Evolutionary conservation across 106 monocot species (phyloP), one percentile per base, ranked within the genome.

Genomic region (Agapanthus africanus): DNA sequence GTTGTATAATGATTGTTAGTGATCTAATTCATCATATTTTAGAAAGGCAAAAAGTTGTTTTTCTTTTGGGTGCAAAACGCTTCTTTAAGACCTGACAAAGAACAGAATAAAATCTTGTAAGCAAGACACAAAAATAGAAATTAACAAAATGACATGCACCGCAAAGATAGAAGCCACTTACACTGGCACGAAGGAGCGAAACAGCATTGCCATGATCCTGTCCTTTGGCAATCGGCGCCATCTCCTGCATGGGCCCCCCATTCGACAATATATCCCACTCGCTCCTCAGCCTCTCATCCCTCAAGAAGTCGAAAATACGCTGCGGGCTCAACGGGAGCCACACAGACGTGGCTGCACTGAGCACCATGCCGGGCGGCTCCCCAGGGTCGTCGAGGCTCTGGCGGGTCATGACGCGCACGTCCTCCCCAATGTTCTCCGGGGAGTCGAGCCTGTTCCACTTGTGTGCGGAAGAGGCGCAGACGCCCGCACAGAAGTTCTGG

Each of bases 251-350:
- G 4, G 89, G 85, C 6, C 85, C 82, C 25, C 89, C 89, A 18
- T 82, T 82, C 46, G 88, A 84, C 37, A 88, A 76, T n/a, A 88
- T 84, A 64, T 88, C 84, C 88, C 88, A 88, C 76, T 84, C 71
- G 70, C 84, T 77, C 38, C 88, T 78, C 14, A 79, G 73, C 35
- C 71, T 28, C 77, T 70, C 88, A 34, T 88, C 79, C 11, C 81
- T 68, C 11, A 88, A 71, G 81, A 88, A 88, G 56, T 84, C 81
- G 54, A 88, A 88, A 11, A 88, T 65, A 2, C 81, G 72, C 51
- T 62, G 70, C n/a, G 88, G 79, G 7, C 76, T 2, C 5, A 71
- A 73, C n/a, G 88, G 84, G 4, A 88, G 70, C 79, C 79, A 79
- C 9, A 88, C 88, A 0, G 88, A 84, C 0, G 88, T 88, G 7